A percentile compares a stretch with the other conserved stretches of the same genome.
Evolutionary conservation across 2,329 filamentous ascomycete genomes (phyloP).

Genomic region (Ophiosphaerella herpotricha): DNA sequence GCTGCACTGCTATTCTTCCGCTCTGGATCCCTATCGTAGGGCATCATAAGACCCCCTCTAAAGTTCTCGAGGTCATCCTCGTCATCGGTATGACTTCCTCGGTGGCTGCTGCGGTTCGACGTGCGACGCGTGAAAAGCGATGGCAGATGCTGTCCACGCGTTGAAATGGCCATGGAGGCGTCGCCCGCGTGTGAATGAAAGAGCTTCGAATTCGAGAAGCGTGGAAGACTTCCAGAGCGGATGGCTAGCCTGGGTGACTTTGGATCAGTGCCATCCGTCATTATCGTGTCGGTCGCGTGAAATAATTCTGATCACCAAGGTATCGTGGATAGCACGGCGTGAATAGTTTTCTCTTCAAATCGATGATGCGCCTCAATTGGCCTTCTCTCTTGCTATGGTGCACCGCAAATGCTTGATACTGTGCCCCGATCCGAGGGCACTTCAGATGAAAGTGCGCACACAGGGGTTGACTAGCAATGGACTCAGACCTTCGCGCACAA

Average conservation of each 20-base stretch:
- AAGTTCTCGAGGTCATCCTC: conserved; percentile 39
- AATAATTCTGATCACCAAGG: conserved; percentile 2
- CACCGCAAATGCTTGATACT: conserved; percentile 1
- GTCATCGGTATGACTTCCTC: conserved; percentile 35
- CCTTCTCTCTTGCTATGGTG: background rate
- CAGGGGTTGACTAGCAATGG: background rate
- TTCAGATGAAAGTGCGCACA: conserved; percentile 1
- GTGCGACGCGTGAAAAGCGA: conserved; percentile 38
- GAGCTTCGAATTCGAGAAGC: conserved; percentile 42
- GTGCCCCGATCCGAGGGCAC: background rate
- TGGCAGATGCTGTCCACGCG: conserved; percentile 52
- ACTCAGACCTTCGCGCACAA: background rate
- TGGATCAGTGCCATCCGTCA: conserved; percentile 15
- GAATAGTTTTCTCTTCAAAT: background rate
- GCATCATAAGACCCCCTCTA: conserved; percentile 32
- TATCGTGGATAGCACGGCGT: conserved; percentile 1
- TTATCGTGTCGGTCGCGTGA: conserved; percentile 4
- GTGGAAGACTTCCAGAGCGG: conserved; percentile 34
- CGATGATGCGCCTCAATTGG: background rate
- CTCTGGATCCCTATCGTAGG: conserved; percentile 42
- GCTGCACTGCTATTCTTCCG: conserved; percentile 51
- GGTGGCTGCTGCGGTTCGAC: conserved; percentile 36
- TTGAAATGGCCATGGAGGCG: conserved; percentile 40
- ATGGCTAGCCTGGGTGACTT: conserved; percentile 23
- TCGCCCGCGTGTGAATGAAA: conserved; percentile 51